phyloP scores from a whole-genome alignment of 2,329 filamentous ascomycete species.

The Drechslerella coelobrocha region DNA sequence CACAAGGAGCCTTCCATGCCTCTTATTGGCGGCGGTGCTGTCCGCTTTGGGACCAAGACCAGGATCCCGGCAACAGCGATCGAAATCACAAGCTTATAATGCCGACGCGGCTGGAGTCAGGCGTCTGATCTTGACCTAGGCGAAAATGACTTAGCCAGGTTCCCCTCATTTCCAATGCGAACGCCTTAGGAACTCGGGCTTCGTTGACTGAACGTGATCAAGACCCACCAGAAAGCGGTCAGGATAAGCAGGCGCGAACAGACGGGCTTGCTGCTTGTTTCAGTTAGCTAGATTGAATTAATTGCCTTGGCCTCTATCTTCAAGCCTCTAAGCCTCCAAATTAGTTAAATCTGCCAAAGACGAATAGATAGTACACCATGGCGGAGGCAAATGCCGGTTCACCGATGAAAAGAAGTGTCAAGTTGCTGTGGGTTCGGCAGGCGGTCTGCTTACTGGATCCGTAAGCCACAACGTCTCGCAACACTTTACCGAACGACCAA shows the following conservation, averaged over 20 bases:
- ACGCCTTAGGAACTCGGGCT: constrained; percentile 3
- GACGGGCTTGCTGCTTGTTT: constrained; percentile 28
- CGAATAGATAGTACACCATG: too few species aligned
- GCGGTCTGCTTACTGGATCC: background rate
- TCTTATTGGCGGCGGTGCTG: constrained; percentile 12
- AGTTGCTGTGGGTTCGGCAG: background rate
- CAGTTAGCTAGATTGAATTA: constrained; percentile 39
- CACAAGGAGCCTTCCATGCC: constrained; percentile 22
- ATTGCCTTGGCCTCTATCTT: constrained; percentile 12
- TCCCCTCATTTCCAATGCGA: constrained; percentile 34
- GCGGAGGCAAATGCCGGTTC: background rate
- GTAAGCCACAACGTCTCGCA: constrained; percentile 11
- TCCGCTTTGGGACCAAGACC: constrained; percentile 15
- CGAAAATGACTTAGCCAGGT: constrained; percentile 10
- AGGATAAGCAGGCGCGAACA: constrained; percentile 10
- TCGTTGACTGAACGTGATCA: constrained; percentile 23
- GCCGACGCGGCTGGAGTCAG: constrained; percentile 11
- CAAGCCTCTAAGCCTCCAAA: background rate
- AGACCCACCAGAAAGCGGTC: constrained; percentile 14
- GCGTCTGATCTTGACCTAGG: constrained; percentile 2
- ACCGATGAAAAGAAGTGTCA: background rate
- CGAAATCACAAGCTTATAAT: constrained; percentile 40
- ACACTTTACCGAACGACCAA: background rate
- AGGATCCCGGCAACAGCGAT: constrained; percentile 14
- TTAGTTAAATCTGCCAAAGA: background rate